phyloP scores from a whole-genome alignment of 331 rosid species.

The Quercus phellos region DNA sequence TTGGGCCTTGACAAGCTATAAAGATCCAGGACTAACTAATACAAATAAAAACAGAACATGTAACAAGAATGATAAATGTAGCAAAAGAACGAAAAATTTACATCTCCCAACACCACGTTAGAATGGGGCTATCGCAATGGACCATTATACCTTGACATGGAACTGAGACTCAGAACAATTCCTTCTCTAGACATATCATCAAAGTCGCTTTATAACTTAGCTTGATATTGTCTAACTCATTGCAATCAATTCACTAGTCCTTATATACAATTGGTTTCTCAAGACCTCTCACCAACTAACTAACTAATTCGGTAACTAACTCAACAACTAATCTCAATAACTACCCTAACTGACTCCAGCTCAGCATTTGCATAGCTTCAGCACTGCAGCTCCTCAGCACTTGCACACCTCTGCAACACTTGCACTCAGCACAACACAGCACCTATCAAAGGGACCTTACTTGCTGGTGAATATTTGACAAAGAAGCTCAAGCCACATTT shows the following conservation, averaged over 20 bases:
- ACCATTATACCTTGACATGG: slow-evolving; percentile 37
- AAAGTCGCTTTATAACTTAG: slow-evolving; percentile 30
- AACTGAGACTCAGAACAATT: slow-evolving; percentile 11
- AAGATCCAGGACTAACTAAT: slow-evolving; percentile 39
- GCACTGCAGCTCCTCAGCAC: no score
- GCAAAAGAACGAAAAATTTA: background rate
- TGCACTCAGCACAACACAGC: no score
- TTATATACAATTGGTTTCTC: no score
- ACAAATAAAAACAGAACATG: background rate
- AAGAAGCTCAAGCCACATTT: no score
- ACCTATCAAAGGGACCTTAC: no score
- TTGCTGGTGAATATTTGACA: no score
- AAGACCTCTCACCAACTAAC: no score
- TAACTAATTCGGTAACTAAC: no score
- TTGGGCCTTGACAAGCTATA: slow-evolving; percentile 19
- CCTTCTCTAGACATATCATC: background rate
- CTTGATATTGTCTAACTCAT: slow-evolving; percentile 33
- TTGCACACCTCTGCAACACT: no score
- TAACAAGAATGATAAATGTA: slow-evolving; percentile 1
- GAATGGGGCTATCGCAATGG: background rate
- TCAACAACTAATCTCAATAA: no score
- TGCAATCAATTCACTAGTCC: background rate
- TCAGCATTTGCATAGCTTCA: no score
- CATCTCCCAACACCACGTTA: background rate
- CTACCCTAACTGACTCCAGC: no score